Evolutionary conservation across 805 yeast species (phyloP).

Genomic region (Ogataea ramenticola): DNA sequence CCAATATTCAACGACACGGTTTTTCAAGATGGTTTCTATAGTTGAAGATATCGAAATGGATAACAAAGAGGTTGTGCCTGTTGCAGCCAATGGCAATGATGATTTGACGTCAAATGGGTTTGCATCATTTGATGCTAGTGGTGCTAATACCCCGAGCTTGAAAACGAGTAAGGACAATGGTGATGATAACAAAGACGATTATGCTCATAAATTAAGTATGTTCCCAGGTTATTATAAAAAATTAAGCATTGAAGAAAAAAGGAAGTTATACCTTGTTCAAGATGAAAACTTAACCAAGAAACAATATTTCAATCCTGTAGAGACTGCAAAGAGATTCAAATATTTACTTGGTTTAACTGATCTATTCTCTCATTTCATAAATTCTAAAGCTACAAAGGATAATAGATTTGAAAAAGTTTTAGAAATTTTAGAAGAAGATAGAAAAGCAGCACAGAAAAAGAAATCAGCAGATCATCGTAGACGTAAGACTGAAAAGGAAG

Average conservation of each 20-base stretch:
- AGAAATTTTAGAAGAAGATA: slow-evolving; percentile 29
- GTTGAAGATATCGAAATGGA: background rate
- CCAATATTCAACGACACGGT: background rate
- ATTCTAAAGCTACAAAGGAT: slow-evolving; percentile 56
- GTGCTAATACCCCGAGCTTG: background rate
- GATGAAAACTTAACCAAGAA: slow-evolving; percentile 16
- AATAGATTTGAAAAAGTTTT: slow-evolving; percentile 47
- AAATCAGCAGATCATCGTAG: slow-evolving; percentile 35
- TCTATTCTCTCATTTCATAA: slow-evolving; percentile 62
- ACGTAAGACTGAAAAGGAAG: slow-evolving; percentile 71
- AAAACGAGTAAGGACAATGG: no score
- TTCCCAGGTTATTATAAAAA: slow-evolving; percentile 8
- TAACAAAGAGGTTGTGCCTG: background rate
- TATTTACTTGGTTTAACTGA: slow-evolving; percentile 60
- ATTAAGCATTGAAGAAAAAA: slow-evolving; percentile 6
- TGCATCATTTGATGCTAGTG: background rate
- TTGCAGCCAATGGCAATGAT: no score
- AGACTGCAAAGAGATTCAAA: slow-evolving; percentile 59
- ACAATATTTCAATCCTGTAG: slow-evolving; percentile 40
- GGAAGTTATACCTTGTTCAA: slow-evolving; percentile 25
- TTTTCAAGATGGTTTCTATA: no score
- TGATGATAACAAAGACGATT: background rate
- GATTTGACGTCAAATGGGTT: no score
- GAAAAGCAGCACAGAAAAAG: slow-evolving; percentile 9
- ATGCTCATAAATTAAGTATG: slow-evolving; percentile 6